These are phyloP conservation scores for Candida morakotiae DNA, from an alignment of 805 yeast species.

Conservation along the genomic window DNA sequence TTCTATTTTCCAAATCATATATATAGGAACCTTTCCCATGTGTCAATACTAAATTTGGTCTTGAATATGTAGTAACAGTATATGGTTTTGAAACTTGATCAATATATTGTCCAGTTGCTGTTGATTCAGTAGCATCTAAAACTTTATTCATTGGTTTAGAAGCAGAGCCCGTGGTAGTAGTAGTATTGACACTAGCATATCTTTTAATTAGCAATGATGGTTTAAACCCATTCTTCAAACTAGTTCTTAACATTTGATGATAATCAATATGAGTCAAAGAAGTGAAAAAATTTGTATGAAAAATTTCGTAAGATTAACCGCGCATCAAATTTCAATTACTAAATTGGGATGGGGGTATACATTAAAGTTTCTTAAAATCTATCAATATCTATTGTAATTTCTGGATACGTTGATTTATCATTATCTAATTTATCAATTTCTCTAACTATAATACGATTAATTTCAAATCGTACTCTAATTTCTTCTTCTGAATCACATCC, in stretches of 20 bases:
- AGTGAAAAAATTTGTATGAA: neutral
- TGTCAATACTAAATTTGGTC: slow-evolving; percentile 72
- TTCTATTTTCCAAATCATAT: slow-evolving; percentile 74
- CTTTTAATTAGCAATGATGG: neutral
- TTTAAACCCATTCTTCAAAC: neutral
- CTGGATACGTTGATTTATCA: slow-evolving; percentile 19
- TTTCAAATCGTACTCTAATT: slow-evolving; percentile 47
- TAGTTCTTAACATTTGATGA: slow-evolving; percentile 1
- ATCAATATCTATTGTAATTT: slow-evolving; percentile 33
- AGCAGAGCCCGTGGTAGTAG: neutral
- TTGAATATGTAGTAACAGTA: slow-evolving; percentile 74
- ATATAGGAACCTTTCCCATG: slow-evolving; percentile 79
- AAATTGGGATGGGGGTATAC: no score
- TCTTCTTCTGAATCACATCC: slow-evolving; percentile 78
- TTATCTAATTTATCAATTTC: slow-evolving; percentile 23
- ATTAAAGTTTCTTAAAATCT: slow-evolving; percentile 13
- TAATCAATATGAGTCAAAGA: slow-evolving; percentile 2
- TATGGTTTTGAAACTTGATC: slow-evolving; percentile 45
- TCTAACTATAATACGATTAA: slow-evolving; percentile 37
- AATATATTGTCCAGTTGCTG: slow-evolving; percentile 39
- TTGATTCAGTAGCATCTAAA: slow-evolving; percentile 23
- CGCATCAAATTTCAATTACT: neutral
- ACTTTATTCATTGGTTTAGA: slow-evolving; percentile 1
- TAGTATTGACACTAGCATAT: neutral
- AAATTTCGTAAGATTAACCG: slow-evolving; percentile 1